Conservation (phyloP, 352 stramenopile species). For the Hyaloperonospora arabidopsidis region DNA sequence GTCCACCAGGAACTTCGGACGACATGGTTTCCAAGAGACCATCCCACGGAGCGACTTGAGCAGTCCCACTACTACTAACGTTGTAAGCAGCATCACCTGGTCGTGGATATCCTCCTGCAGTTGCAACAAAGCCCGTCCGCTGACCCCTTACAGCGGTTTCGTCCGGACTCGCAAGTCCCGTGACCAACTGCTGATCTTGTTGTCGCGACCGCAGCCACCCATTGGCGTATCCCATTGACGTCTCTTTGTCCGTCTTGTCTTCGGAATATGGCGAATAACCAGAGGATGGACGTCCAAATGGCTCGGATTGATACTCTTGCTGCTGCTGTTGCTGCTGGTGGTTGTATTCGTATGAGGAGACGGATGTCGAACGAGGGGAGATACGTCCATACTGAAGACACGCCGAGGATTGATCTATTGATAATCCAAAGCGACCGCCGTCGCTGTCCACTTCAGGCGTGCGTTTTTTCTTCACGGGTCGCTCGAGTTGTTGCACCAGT, state of each 20-base stretch:
- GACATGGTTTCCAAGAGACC: conserved; percentile 72
- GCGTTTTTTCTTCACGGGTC: conserved; percentile 46
- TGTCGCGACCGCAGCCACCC: conserved; percentile 21
- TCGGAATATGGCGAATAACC: conserved; percentile 20
- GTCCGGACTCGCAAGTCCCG: conserved; percentile 9
- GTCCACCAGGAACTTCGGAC: conserved; percentile 19
- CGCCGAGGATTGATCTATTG: conserved; percentile 19
- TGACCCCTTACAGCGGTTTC: conserved; percentile 10
- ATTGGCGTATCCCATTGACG: conserved; percentile 17
- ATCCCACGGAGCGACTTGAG: conserved; percentile 45
- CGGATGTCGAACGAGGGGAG: conserved; percentile 17
- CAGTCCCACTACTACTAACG: conserved; percentile 8
- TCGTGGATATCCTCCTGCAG: conserved; percentile 14
- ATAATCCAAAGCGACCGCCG: conserved; percentile 19
- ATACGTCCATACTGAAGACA: conserved; percentile 27
- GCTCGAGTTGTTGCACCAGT: conserved; percentile 27
- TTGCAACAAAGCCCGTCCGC: conserved; percentile 12
- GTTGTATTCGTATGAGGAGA: conserved; percentile 20
- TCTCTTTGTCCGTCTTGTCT: conserved; percentile 19
- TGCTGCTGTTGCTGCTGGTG: conserved; percentile 22
- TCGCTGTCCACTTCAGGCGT: conserved; percentile 32
- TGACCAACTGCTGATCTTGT: conserved; percentile 14
- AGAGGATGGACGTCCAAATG: conserved; percentile 18
- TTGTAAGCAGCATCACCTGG: conserved; percentile 15
- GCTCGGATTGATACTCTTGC: conserved; percentile 2